Conservation (phyloP, 768 basidiomycete species). For the Lactarius deliciosus region DNA sequence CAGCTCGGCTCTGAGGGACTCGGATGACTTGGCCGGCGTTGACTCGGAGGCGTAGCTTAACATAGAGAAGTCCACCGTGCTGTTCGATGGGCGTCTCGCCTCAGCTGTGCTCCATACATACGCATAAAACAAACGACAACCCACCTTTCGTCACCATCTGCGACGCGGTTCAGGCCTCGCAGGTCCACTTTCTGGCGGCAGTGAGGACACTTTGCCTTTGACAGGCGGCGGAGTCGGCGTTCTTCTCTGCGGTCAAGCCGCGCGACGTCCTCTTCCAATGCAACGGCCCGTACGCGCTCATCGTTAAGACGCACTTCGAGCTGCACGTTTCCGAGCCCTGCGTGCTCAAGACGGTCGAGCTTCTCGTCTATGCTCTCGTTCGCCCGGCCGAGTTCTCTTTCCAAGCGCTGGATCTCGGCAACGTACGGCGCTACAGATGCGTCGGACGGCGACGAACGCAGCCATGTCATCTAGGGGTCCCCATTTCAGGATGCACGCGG, state of each 20-base stretch:
- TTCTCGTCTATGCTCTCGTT: slow-evolving; percentile 89
- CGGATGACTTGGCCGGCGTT: slow-evolving; percentile 65
- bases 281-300: slow-evolving; percentile 54
- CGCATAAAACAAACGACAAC: not conserved
- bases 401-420: slow-evolving; percentile 70
- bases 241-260: slow-evolving; percentile 67
- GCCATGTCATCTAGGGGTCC: slow-evolving; percentile 63
- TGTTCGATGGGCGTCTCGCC: slow-evolving; percentile 32
- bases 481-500: slow-evolving; percentile 23
- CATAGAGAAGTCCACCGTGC: slow-evolving; percentile 53
- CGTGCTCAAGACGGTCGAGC: slow-evolving; percentile 80
- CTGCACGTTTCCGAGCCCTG: slow-evolving; percentile 70
- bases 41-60: slow-evolving; percentile 54
- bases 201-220: slow-evolving; percentile 64
- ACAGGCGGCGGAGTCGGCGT: slow-evolving; percentile 58
- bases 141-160: slow-evolving; percentile 63
- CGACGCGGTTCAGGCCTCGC: slow-evolving; percentile 40
- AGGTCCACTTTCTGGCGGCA: slow-evolving; percentile 65
- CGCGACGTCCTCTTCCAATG: slow-evolving; percentile 67
- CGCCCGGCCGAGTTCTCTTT: slow-evolving; percentile 72
- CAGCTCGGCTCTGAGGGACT: slow-evolving; percentile 59
- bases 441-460: slow-evolving; percentile 60
- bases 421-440: slow-evolving; percentile 60
- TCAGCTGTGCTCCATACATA: not conserved
- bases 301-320: slow-evolving; percentile 72